phyloP scores from a whole-genome alignment of 2,329 filamentous ascomycete genomes.

The Penicillium sp. region DNA sequence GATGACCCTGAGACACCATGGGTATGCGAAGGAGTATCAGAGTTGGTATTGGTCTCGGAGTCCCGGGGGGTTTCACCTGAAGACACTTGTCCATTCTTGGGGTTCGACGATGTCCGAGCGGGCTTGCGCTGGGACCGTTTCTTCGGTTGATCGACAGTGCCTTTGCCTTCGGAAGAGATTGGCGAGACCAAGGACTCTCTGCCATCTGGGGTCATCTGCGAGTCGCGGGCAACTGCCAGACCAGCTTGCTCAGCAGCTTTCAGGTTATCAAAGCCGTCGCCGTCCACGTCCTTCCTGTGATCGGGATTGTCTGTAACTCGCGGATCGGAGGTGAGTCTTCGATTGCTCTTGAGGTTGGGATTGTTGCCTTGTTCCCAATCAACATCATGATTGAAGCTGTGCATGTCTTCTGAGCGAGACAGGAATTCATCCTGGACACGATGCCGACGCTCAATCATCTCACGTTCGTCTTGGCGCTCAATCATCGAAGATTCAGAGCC shows the following conservation, averaged over 20 bases:
- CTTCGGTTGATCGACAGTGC: constrained; percentile 55
- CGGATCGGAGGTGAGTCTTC: constrained; percentile 56
- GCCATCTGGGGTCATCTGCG: constrained; percentile 61
- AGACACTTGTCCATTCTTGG: constrained; percentile 18
- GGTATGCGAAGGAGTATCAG: constrained; percentile 23
- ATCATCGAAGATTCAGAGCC: constrained; percentile 33
- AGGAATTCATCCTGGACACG: constrained; percentile 57
- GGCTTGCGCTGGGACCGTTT: constrained; percentile 39
- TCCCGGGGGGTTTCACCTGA: constrained; percentile 18
- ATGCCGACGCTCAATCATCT: constrained; percentile 44
- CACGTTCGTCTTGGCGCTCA: constrained; percentile 41
- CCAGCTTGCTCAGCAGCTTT: constrained; percentile 62
- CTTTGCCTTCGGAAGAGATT: constrained; percentile 63
- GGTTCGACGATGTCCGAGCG: constrained; percentile 16
- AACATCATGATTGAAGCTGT: constrained; percentile 75
- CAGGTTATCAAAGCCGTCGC: constrained; percentile 75
- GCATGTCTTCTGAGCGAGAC: constrained; percentile 54
- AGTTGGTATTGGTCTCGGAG: constrained; percentile 21
- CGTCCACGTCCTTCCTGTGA: constrained; percentile 73
- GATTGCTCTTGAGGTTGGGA: constrained; percentile 55
- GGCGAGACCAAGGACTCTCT: constrained; percentile 70
- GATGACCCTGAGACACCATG: constrained; percentile 67
- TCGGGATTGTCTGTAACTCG: constrained; percentile 60
- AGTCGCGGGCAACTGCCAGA: constrained; percentile 66
- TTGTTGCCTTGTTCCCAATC: constrained; percentile 60